These are phyloP conservation scores for Singerocomus rubriflavus DNA, from an alignment of 1,284 basidiomycete genomes.

Conservation along the genomic window DNA sequence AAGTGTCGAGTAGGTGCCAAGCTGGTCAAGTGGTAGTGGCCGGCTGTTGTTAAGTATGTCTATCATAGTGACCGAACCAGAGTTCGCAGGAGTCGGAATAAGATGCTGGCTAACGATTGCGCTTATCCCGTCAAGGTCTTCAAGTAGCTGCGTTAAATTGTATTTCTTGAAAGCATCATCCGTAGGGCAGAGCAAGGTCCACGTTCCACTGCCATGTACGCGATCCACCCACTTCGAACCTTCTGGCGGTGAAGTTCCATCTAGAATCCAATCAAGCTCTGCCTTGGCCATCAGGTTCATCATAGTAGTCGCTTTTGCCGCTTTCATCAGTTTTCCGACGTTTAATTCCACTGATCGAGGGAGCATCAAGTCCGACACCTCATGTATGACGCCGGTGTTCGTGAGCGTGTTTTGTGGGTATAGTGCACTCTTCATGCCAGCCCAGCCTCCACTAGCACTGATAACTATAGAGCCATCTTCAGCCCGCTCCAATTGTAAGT, in stretches of 20 bases:
- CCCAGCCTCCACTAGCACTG: conserved; percentile 73
- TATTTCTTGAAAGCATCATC: conserved; percentile 91
- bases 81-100: conserved; percentile 51
- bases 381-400: conserved; percentile 88
- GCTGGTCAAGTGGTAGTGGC: conserved; percentile 71
- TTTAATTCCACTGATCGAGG: conserved; percentile 87
- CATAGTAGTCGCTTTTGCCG: conserved; percentile 88
- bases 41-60: conserved; percentile 58
- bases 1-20: conserved; percentile 72
- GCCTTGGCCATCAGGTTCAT: conserved; percentile 77
- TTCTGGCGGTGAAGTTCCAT: conserved; percentile 76
- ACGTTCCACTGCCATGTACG: conserved; percentile 50
- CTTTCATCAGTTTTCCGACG: conserved; percentile 85
- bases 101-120: conserved; percentile 87
- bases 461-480: conserved; percentile 51
- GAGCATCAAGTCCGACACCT: conserved; percentile 84
- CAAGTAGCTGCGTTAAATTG: conserved; percentile 80
- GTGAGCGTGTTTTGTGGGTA: conserved; percentile 70
- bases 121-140: conserved; percentile 57
- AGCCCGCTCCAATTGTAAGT: conserved; percentile 56
- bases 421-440: conserved; percentile 59
- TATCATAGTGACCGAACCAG: conserved; percentile 24
- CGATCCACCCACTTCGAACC: conserved; percentile 56
- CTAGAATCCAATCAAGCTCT: conserved; percentile 86
- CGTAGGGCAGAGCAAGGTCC: conserved; percentile 87